phyloP scores from a whole-genome alignment of 441 rosid genomes.

The Pelargonium cotyledonis region DNA sequence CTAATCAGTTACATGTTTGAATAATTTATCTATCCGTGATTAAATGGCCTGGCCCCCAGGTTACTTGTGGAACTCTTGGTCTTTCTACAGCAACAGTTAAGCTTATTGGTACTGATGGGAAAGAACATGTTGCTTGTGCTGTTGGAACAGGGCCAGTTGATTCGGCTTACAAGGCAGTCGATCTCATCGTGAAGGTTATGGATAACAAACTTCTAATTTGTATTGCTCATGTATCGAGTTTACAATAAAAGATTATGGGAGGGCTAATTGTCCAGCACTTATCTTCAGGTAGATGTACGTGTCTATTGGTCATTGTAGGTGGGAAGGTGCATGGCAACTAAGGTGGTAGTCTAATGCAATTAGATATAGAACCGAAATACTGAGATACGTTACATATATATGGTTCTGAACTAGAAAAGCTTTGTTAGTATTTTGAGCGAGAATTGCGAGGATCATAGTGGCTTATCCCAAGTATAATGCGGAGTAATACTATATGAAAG shows the following conservation, averaged over 20 bases:
- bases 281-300: background rate
- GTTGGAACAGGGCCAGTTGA: constrained; percentile 89
- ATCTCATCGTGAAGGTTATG: constrained; percentile 70
- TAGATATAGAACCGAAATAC: background rate
- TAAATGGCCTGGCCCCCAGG: constrained; percentile 32
- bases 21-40: background rate
- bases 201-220: background rate
- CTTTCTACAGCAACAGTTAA: constrained; percentile 91
- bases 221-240: background rate
- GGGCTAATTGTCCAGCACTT: background rate
- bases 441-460: too few species aligned
- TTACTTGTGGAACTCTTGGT: constrained; percentile 86
- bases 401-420: background rate
- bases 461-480: too few species aligned
- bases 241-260: background rate
- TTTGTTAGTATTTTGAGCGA: background rate
- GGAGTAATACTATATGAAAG: too few species aligned
- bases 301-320: background rate
- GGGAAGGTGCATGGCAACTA: background rate
- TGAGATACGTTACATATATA: too few species aligned
- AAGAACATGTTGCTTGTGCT: constrained; percentile 64
- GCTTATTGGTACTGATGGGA: constrained; percentile 55
- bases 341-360: background rate
- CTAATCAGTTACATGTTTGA: background rate
- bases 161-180: constrained; percentile 88